Percentiles rank a stretch among this genome's conserved stretches.
phyloP scores from a whole-genome alignment of 164 flowering plant genomes.

The Nelumbo lutea region DNA sequence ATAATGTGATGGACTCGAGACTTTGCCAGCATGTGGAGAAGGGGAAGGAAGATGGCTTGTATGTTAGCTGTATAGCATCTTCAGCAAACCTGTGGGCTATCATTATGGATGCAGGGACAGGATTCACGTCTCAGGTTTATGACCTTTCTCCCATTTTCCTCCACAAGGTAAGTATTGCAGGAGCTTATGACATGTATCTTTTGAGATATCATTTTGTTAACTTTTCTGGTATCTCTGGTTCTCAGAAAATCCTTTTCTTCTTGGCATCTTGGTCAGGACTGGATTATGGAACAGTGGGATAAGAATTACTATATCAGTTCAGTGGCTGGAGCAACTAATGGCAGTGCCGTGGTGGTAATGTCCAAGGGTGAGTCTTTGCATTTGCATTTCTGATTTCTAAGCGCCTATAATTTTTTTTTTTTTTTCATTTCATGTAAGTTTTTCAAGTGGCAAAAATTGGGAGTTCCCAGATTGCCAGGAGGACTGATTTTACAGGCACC shows the following conservation, averaged over 20 bases:
- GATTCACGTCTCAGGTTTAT: constrained; percentile 49
- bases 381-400: neutral
- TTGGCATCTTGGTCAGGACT: constrained; percentile 31
- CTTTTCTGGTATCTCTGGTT: neutral
- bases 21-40: constrained; percentile 45
- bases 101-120: constrained; percentile 62
- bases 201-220: neutral
- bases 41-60: constrained; percentile 52
- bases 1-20: constrained; percentile 45
- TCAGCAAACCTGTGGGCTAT: constrained; percentile 49
- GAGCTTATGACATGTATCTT: neutral
- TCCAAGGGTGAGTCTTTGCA: constrained; percentile 39
- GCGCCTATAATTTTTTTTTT: neutral
- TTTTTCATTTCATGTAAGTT: neutral
- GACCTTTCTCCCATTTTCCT: constrained; percentile 40
- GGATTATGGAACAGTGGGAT: constrained; percentile 1
- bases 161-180: constrained; percentile 33
- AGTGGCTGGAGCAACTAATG: constrained; percentile 48
- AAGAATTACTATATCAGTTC: constrained; percentile 33
- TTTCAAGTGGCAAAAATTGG: too few species aligned
- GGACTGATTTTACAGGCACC: too few species aligned
- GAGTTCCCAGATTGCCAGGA: too few species aligned
- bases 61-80: constrained; percentile 48
- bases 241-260: neutral
- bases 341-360: constrained; percentile 57